Base-by-base conservation (phyloP, 176 grass and related monocot species). In the Hsuehochloa calcarea region DNA sequence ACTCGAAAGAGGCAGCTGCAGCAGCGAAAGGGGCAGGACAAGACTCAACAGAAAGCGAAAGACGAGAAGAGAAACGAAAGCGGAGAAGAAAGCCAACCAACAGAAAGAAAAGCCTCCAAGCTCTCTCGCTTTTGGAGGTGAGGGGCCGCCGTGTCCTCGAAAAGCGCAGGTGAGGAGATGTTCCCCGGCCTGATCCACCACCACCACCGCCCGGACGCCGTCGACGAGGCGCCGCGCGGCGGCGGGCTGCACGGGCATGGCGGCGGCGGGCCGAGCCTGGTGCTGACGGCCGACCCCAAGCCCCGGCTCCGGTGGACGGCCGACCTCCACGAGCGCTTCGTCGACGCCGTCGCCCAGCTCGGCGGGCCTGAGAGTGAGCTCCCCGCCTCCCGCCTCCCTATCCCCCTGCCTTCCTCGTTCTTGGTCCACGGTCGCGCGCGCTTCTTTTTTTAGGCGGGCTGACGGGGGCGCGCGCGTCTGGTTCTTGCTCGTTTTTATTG, bases 301-400 rank as follows among this genome's bases (percentile, higher is more conserved):
- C 90, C 83, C 25, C 88, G 93, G 11, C 90, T 95, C 27, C 88
- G 90, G 20, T 91, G 93, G 93, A 92, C 88, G 44, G 82, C 85
- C 71, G 93, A 92, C 80, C 90, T 92, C 67, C 90, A 92, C 70
- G 93, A 92, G 38, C 90, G 93, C 68, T 95, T 95, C 85, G 93
- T 92, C 79, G 93, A 95, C 75, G 93, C 90, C 38, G 90, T 95
- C 65, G 56, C 90, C 72, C 90, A 92, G 90, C 93, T 95, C 63
- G 93, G 93, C 41, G 93, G 90, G 20, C 88, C 93, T 10, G 93
- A 95, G 80, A 95, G 93, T 95, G 60, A 70, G 93, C 83, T 39
- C 11, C 58, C 68, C 72, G 51, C 70, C 13, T 1, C 6, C 50
- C 13, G 11, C 63, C 34, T 29, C 49, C 39, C 72, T 68, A 43